These are phyloP conservation scores for Xylariomycetidae sp. DNA, from an alignment of 2,329 filamentous ascomycete genomes.

Conservation along the genomic window DNA sequence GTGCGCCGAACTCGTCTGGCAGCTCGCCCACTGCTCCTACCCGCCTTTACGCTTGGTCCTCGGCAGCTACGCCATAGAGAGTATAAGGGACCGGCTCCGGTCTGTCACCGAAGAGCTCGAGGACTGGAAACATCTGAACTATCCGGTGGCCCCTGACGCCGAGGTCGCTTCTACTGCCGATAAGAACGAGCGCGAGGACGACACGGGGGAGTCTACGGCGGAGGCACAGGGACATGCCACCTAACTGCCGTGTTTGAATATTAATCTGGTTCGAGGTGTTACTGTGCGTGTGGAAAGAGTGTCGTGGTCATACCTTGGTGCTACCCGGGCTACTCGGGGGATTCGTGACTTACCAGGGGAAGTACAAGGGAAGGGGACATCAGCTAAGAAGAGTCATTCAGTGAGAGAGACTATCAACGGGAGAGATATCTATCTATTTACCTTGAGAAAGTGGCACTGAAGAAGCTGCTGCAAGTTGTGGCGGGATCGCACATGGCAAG, in stretches of 20 bases:
- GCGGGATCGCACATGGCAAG: too few species aligned
- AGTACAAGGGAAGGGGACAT: too few species aligned
- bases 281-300: too few species aligned
- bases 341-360: too few species aligned
- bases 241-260: slow-evolving; percentile 1
- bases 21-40: slow-evolving; percentile 90
- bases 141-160: slow-evolving; percentile 34
- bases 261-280: too few species aligned
- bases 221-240: slow-evolving; percentile 8
- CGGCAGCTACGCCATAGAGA: slow-evolving; percentile 92
- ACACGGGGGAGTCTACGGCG: slow-evolving; percentile 18
- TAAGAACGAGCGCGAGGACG: slow-evolving; percentile 26
- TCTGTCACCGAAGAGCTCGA: slow-evolving; percentile 93
- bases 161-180: slow-evolving; percentile 22
- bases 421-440: too few species aligned
- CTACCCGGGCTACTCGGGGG: too few species aligned
- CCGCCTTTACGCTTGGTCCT: slow-evolving; percentile 82
- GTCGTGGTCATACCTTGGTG: too few species aligned
- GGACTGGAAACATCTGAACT: slow-evolving; percentile 85
- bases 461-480: too few species aligned
- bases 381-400: too few species aligned
- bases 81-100: slow-evolving; percentile 80
- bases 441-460: too few species aligned
- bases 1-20: slow-evolving; percentile 89
- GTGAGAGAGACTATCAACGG: too few species aligned